Percentiles rank a stretch among this genome's conserved stretches.
These are phyloP conservation scores for Auriscalpium microsporum DNA, from an alignment of 768 basidiomycete species.

Conservation along the genomic window DNA sequence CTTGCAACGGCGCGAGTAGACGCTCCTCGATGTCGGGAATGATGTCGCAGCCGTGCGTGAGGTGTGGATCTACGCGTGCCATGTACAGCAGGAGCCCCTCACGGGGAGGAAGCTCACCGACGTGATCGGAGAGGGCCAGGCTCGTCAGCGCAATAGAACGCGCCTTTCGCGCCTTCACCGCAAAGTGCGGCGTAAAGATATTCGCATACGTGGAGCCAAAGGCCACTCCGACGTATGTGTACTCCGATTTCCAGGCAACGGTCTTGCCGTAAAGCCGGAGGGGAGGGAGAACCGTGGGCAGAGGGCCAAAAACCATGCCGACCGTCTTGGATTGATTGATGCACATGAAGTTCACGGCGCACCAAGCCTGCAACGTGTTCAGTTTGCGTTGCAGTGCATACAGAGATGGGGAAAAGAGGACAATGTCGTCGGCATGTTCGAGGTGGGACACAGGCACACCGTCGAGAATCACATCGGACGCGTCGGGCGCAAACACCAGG, in stretches of 20 bases:
- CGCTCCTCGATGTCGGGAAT: background rate
- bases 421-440: conserved; percentile 19
- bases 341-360: conserved; percentile 12
- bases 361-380: conserved; percentile 11
- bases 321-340: conserved; percentile 14
- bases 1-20: background rate
- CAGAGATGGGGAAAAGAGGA: conserved; percentile 8
- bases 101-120: background rate
- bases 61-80: conserved; percentile 13
- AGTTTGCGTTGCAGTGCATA: conserved; percentile 15
- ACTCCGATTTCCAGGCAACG: background rate
- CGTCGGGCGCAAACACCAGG: background rate
- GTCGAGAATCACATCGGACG: conserved; percentile 9
- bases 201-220: background rate
- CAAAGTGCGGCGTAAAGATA: background rate
- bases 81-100: conserved; percentile 6
- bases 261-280: background rate
- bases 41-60: conserved; percentile 8
- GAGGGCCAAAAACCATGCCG: conserved; percentile 14
- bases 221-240: background rate
- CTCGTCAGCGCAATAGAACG: background rate
- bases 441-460: conserved; percentile 14
- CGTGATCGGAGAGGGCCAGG: background rate
- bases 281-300: background rate
- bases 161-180: background rate